Conservation (phyloP, 169 alveolate genomes). For the Perkinsus olseni region DNA sequence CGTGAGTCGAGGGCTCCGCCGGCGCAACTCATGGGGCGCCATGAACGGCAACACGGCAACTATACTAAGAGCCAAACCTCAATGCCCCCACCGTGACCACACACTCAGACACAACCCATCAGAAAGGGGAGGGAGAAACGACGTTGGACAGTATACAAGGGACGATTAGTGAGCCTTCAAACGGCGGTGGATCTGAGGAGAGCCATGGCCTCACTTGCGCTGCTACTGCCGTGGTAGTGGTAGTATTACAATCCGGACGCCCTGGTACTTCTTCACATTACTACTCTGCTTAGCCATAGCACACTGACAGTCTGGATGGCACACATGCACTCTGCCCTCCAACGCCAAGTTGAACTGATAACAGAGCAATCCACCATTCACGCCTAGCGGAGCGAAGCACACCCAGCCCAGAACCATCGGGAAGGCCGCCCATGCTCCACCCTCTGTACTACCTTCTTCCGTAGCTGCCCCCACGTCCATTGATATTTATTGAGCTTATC, state of each 20-base stretch:
- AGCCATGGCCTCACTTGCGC: not conserved
- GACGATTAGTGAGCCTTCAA: not conserved
- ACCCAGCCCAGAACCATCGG: too few species aligned
- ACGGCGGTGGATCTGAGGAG: not conserved
- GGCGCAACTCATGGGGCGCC: too few species aligned
- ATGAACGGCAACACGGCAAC: too few species aligned
- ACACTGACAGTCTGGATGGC: not conserved
- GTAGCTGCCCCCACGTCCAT: not conserved
- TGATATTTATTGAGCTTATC: not conserved
- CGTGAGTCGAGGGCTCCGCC: too few species aligned
- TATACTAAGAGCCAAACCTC: not conserved
- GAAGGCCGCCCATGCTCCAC: not conserved
- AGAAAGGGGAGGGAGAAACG: not conserved
- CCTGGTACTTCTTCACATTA: not conserved
- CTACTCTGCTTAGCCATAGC: not conserved
- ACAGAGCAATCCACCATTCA: too few species aligned
- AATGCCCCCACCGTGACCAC: not conserved
- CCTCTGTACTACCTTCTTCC: not conserved
- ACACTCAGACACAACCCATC: not conserved
- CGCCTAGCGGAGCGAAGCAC: too few species aligned
- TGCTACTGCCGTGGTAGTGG: too few species aligned
- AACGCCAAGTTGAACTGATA: not conserved
- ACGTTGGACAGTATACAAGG: not conserved
- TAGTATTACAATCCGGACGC: not conserved
- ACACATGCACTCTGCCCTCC: not conserved